Evolutionary conservation across 768 basidiomycete genomes (phyloP), one percentile per base, ranked within the genome.

Genomic region (Dentipellis sp.): DNA sequence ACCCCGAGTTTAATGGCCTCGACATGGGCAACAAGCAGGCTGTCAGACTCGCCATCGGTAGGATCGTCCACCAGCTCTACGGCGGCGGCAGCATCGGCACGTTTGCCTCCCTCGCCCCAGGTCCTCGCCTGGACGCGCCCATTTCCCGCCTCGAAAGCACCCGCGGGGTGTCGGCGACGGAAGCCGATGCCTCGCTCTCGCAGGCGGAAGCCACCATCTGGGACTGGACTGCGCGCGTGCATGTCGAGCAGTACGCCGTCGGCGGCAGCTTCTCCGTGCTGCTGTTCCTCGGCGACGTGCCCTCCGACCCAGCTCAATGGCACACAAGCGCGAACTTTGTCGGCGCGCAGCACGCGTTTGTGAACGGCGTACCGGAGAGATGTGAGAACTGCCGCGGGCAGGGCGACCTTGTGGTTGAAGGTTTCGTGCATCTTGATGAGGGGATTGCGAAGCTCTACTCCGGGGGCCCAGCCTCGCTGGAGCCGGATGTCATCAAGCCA

Each of bases 1-100:
- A 80, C 63, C 78, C 79, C 12, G 79, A 80, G 37, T 78, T 80
- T 64, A 73, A 74, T 51, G 67, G 66, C 8, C 67, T 75, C 38
- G 64, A 73, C 45, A 53, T 69, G 54, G 61, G 58, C 9, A 61
- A 74, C 56, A 50, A 61, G 9, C 45, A 16, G 4, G 65, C 66
- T 0, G 68, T 75, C 36, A 34, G 58, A 38, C 51, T 40, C 4
- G 71, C 68, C 19, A 75, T 78, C 48, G 64, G 63, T 16, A 53
- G 60, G 17, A 63, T 60, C 17, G 69, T 78, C n/a, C 70, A 72
- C 53, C 57, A 63, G 47, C 68, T 75, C 11, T 78, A 75, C 53
- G 70, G 72, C 1, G 59, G 55, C 9, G 51, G n/a, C 1, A 39
- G 0, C 17, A 19, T 40, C 57, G 50, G 42, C 14, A 14, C 49